Evolutionary conservation across 2,329 filamentous ascomycete genomes (phyloP).

Genomic region (Trichoderma cornu-damae): DNA sequence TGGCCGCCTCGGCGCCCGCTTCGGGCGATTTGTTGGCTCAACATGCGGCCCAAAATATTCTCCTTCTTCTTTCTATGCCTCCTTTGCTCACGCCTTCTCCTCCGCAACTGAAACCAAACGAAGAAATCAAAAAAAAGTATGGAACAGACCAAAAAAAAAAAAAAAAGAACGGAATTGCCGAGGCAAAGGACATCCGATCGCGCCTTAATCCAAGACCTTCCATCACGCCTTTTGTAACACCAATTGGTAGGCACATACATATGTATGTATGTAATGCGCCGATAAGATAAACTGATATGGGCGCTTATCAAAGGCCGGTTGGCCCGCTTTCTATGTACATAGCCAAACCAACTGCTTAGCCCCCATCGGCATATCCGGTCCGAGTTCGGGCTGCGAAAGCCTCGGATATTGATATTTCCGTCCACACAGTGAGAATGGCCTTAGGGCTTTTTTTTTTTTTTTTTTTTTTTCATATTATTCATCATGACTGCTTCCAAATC

Average conservation of each 20-base stretch:
- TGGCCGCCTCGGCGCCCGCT: conserved; percentile 26
- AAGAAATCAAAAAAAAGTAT: background rate
- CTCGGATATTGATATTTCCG: background rate
- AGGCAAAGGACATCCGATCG: conserved; percentile 1
- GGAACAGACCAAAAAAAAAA: background rate
- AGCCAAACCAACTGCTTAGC: background rate
- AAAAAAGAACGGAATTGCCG: background rate
- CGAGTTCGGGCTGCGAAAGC: conserved; percentile 1
- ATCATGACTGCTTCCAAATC: background rate
- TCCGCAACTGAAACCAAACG: background rate
- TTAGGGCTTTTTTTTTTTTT: background rate
- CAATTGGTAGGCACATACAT: background rate
- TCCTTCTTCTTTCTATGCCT: background rate
- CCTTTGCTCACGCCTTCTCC: background rate
- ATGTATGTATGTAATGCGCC: too few relatives aligned
- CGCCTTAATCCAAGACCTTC: background rate
- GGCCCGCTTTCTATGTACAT: conserved; percentile 8
- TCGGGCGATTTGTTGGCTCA: conserved; percentile 25
- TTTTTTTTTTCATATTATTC: background rate
- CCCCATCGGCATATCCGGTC: conserved; percentile 3
- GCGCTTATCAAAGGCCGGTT: background rate
- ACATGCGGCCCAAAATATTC: conserved; percentile 20
- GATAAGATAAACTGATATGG: conserved; percentile 11
- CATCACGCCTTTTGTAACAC: conserved; percentile 57
- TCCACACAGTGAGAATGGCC: background rate